phyloP scores from a whole-genome alignment of 1,284 basidiomycete species.

The Gomphus bonarii region DNA sequence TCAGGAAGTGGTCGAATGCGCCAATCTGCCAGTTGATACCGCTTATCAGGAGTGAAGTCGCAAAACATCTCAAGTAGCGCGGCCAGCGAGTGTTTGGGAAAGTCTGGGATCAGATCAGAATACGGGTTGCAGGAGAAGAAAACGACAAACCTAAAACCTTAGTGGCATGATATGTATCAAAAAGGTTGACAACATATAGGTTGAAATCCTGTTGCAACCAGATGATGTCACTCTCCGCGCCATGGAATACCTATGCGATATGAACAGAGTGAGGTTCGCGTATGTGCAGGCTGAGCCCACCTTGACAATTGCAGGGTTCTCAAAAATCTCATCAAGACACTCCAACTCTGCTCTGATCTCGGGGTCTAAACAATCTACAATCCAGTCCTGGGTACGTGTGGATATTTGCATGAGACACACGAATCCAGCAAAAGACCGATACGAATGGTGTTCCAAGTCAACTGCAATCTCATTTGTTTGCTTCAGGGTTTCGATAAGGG shows the following conservation, averaged over 20 bases:
- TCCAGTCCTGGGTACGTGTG: constrained; percentile 76
- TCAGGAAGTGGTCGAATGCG: constrained; percentile 82
- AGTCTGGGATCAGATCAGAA: constrained; percentile 34
- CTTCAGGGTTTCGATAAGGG: constrained; percentile 60
- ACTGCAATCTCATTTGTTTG: constrained; percentile 77
- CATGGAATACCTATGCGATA: constrained; percentile 70
- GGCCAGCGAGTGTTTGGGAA: constrained; percentile 76
- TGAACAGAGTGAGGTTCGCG: not conserved
- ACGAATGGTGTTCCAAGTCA: constrained; percentile 90
- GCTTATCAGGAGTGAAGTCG: constrained; percentile 88
- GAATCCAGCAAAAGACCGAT: constrained; percentile 78
- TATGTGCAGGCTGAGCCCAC: constrained; percentile 27
- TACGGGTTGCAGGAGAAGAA: constrained; percentile 5
- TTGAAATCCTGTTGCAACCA: constrained; percentile 98
- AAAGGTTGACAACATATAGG: constrained; percentile 87
- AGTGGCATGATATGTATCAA: constrained; percentile 95
- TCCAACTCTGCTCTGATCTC: constrained; percentile 68
- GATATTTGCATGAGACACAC: constrained; percentile 93
- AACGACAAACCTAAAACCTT: constrained; percentile 58
- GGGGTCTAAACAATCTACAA: constrained; percentile 66
- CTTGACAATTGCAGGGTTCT: constrained; percentile 80
- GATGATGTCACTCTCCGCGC: constrained; percentile 87
- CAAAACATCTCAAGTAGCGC: constrained; percentile 85
- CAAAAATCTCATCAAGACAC: constrained; percentile 68
- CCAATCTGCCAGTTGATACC: constrained; percentile 96